Percentiles rank a stretch among this genome's conserved stretches.
Evolutionary conservation across 2,329 filamentous ascomycete genomes (phyloP).

Genomic region (Claviceps paspali): DNA sequence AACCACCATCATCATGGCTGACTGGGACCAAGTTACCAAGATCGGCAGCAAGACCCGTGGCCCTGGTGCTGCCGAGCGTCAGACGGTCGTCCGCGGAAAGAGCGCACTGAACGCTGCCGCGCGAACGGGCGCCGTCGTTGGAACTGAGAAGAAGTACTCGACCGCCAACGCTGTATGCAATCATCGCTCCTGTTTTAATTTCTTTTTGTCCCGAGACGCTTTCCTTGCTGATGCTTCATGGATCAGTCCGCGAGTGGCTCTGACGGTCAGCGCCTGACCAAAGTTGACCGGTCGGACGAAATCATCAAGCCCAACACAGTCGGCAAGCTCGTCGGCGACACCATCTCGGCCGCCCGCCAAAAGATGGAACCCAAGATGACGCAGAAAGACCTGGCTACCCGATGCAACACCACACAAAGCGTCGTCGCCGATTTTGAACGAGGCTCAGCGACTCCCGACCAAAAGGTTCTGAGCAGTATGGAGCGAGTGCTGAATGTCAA

Average conservation of each 20-base stretch:
- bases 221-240: slow-evolving; percentile 7
- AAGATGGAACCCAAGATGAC: slow-evolving; percentile 89
- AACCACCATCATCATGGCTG: slow-evolving; percentile 42
- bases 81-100: slow-evolving; percentile 82
- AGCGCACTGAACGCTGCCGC: slow-evolving; percentile 75
- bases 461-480: slow-evolving; percentile 64
- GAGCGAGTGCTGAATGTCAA: slow-evolving; percentile 80
- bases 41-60: slow-evolving; percentile 76
- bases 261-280: slow-evolving; percentile 91
- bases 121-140: slow-evolving; percentile 58
- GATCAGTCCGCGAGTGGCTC: slow-evolving; percentile 13
- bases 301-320: slow-evolving; percentile 95
- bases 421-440: slow-evolving; percentile 78
- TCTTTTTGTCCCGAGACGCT: background rate
- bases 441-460: slow-evolving; percentile 62
- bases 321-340: slow-evolving; percentile 63
- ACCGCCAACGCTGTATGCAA: slow-evolving; percentile 48
- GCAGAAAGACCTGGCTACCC: slow-evolving; percentile 73
- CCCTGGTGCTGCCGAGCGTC: slow-evolving; percentile 50
- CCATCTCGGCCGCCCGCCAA: slow-evolving; percentile 65
- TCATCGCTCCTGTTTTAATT: background rate
- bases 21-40: slow-evolving; percentile 84
- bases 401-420: slow-evolving; percentile 73
- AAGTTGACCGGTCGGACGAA: slow-evolving; percentile 93
- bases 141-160: slow-evolving; percentile 82